phyloP scores from a whole-genome alignment of 2,329 filamentous ascomycete species.

The Exophiala phaeomuriformis region DNA sequence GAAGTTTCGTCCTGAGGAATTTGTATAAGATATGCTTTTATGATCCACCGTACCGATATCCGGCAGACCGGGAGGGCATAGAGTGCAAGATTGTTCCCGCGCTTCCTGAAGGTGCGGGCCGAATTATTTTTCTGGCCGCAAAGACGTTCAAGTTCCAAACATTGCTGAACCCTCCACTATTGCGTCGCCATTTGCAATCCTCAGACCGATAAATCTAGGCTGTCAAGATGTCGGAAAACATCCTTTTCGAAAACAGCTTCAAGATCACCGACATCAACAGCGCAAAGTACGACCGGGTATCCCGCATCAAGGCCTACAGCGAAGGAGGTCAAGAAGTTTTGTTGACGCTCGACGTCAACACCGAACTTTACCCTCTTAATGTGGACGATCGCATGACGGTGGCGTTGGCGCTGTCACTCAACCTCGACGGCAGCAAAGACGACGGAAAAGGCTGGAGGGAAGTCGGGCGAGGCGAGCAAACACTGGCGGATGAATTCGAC shows the following conservation, averaged over 20 bases:
- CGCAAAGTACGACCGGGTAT: constrained; percentile 91
- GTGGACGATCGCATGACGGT: constrained; percentile 71
- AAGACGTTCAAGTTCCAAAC: too few species aligned
- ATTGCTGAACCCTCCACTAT: too few species aligned
- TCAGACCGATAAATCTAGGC: constrained; percentile 19
- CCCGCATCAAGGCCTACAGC: constrained; percentile 61
- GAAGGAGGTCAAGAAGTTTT: constrained; percentile 60
- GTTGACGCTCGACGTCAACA: constrained; percentile 88
- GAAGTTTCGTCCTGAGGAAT: too few species aligned
- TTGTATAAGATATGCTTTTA: too few species aligned
- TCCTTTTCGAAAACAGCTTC: constrained; percentile 92
- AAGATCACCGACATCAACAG: constrained; percentile 70
- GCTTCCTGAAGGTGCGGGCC: not conserved
- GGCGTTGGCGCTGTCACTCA: constrained; percentile 75
- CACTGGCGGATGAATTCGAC: constrained; percentile 47
- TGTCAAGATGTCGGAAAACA: constrained; percentile 66
- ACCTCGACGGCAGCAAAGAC: constrained; percentile 76
- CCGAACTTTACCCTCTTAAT: constrained; percentile 74
- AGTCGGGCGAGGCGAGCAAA: constrained; percentile 49
- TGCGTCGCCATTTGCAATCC: too few species aligned
- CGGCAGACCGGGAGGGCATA: too few species aligned
- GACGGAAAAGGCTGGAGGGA: constrained; percentile 74
- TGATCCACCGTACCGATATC: too few species aligned
- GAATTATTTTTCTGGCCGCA: not conserved
- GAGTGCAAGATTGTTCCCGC: too few species aligned